A percentile compares a stretch with the other conserved stretches of the same genome.
These are phyloP conservation scores for Serendipita sp. DNA, from an alignment of 768 basidiomycete genomes.

Conservation along the genomic window DNA sequence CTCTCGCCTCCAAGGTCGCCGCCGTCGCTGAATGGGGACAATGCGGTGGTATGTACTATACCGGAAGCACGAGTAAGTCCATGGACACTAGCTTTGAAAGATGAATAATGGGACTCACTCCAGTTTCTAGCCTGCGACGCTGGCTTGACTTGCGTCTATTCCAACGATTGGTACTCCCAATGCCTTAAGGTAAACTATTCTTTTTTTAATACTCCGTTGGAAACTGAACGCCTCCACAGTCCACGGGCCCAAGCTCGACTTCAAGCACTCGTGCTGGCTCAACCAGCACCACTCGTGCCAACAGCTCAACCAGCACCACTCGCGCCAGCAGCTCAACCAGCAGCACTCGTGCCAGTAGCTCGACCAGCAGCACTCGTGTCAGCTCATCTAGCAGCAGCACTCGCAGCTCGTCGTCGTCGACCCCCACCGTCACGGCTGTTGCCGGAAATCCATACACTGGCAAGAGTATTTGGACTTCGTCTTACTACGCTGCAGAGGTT, in stretches of 20 bases:
- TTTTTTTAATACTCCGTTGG: neutral
- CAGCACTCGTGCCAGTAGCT: neutral
- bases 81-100: too few relatives aligned
- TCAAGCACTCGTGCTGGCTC: neutral
- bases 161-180: neutral
- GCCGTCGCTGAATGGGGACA: neutral
- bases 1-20: neutral
- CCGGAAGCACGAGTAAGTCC: too few relatives aligned
- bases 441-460: conserved; percentile 38
- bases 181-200: neutral
- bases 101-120: too few relatives aligned
- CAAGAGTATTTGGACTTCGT: conserved; percentile 35
- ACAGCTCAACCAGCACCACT: neutral
- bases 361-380: neutral
- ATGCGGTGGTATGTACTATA: too few relatives aligned
- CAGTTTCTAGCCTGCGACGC: too few relatives aligned
- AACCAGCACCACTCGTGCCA: neutral
- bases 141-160: neutral
- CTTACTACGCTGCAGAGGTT: conserved; percentile 42
- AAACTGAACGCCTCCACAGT: neutral
- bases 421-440: conserved; percentile 21
- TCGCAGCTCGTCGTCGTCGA: conserved; percentile 14
- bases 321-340: neutral
- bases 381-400: neutral
- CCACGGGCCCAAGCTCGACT: neutral